Conservation (phyloP, 805 yeast genomes). For the Starmerella potacharoeniae region DNA sequence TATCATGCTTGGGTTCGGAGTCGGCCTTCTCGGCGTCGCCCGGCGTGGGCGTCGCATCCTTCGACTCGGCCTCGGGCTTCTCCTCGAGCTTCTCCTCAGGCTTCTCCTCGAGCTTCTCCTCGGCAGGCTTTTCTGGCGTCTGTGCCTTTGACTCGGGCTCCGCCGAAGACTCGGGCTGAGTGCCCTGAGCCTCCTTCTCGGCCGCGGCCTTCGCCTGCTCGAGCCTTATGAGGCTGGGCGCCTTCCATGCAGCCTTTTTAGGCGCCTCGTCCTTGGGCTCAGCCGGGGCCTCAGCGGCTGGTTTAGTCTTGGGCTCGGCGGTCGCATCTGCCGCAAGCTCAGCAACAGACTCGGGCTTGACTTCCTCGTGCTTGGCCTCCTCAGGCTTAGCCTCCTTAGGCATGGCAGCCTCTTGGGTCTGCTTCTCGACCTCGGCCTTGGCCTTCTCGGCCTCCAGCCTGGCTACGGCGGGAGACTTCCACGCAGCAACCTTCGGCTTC, state of each 20-base stretch:
- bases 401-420: neutral
- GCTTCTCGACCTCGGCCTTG: constrained; percentile 11
- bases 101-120: neutral
- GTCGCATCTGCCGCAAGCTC: no score
- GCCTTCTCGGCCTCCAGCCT: constrained; percentile 22
- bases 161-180: neutral
- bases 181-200: neutral
- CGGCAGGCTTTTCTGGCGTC: neutral
- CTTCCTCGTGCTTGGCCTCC: neutral
- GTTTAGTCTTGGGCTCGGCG: neutral
- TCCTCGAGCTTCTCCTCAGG: neutral
- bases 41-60: neutral
- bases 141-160: neutral
- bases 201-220: constrained; percentile 2
- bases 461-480: constrained; percentile 1
- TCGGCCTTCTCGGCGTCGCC: constrained; percentile 3
- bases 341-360: neutral
- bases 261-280: constrained; percentile 7
- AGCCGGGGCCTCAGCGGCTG: constrained; percentile 13
- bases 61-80: constrained; percentile 7
- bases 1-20: constrained; percentile 4
- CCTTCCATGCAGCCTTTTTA: constrained; percentile 11
- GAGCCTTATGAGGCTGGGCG: constrained; percentile 12
- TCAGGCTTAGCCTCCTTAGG: neutral
- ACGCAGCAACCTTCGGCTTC: neutral